Evolutionary conservation across 2,329 filamentous ascomycete species (phyloP), one percentile per base, ranked within the genome.

Genomic region (Arthrobotrys musiformis): DNA sequence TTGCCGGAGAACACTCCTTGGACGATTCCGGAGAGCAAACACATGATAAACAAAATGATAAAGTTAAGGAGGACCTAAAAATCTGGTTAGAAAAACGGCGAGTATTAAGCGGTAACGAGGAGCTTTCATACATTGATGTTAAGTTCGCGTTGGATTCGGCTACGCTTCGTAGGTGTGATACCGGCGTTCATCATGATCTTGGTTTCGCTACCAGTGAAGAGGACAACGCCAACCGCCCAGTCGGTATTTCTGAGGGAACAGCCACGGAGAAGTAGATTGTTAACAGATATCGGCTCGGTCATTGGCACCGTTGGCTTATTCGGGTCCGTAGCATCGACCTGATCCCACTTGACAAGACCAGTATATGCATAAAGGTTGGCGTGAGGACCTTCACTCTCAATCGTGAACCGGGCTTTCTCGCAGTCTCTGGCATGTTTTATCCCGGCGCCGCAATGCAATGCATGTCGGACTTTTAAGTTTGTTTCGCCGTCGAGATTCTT

Each of bases 101-200:
- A 17, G 40, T 19, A 5, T 7, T 17, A 42, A n/a, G 15, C 4
- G 11, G 17, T 42, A 4, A 17, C 4, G 22, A 26, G 19, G n/a
- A n/a, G 58, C 4, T 22, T 28, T 22, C 67, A 3, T 72, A 99
- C 94, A 83, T 97, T 97, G 88, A 93, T 96, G 85, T 99, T 99
- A 80, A 99, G 88, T 83, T 97, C 94, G 79, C 93, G 91, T 64
- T 94, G 93, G 81, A 99, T 94, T 80, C 93, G 90, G 40, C 95
- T 90, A 79, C 94, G 92, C 86, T 99, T 99, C 83, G 90, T 97
- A 11, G 96, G 95, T 0, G 95, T 99, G 78, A 94, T 91, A 76
- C 95, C 95, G 28, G 95, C 92, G 83, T 99, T 99, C 86, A 97
- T 92, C 95, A 99, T 99, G 83, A 97, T 98, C 85, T 98, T 99